Base-by-base conservation (phyloP, 441 rosid species). In the Monsonia emarginata region DNA sequence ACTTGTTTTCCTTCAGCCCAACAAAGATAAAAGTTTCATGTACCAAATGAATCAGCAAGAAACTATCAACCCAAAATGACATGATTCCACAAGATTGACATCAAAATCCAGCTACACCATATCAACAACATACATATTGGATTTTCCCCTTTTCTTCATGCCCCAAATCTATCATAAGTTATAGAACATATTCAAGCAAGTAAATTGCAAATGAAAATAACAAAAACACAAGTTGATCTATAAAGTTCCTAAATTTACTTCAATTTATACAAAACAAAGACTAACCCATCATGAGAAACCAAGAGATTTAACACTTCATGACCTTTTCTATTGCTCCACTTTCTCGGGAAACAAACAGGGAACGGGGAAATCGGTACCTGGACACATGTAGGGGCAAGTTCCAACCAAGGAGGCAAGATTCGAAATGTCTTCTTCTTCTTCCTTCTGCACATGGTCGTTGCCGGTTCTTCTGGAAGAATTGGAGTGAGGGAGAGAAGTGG, bases 371-470 rank as follows among this genome's bases (percentile, higher is more conserved):
- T 11, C 18, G 25, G 4, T 58, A 91, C 98, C 98, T 38, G 96
- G 90, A 79, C 96, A 91, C 95, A 91, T 88, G 70, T 75, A 82
- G 72, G 88, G 85, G 80, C 96, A 88, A 69, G 89, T 91, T 71
- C 98, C 95, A 40, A 80, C 72, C 60, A 87, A 66, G 21, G 54
- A 46, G 24, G 63, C 78, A 73, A 27, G 79, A 30, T 65, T 63
- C 4, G 54, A 46, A 18, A 46, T 22, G 24, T 46, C 73, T 22
- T 61, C 70, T 26, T 59, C 67, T 61, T 32, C 63, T 21, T 61
- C 68, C 13, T 61, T 42, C 16, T 42, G 16, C 50, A 1, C n/a
- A 11, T 42, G 50, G 14, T n/a, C 19, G 18, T n/a, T 11, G 5
- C 50, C 14, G 18, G 5, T n/a, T 3, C n/a, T 42, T 13, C 18